Base-by-base conservation (phyloP, 2,329 filamentous ascomycete species). In the Fusarium burgessii region DNA sequence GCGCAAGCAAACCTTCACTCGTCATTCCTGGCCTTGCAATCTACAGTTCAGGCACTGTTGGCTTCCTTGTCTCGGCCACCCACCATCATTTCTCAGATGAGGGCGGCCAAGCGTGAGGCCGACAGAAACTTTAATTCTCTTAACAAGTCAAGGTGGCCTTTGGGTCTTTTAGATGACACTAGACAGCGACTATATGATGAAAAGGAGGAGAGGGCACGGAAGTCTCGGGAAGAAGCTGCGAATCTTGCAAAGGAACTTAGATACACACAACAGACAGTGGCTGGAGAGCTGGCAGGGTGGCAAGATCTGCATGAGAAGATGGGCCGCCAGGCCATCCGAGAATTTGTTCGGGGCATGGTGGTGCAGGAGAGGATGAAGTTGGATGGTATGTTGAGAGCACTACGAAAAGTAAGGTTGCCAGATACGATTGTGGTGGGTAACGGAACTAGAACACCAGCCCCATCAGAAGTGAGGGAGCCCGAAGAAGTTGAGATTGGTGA, bases 241-340 rank as follows among this genome's bases (percentile, higher is more conserved):
- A 88, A 90, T 45, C 81, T 97, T n/a, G 91, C 92, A 0, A 89
- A 89, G 55, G 96, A 99, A 80, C 84, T 99, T 59, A 85, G 94
- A 52, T 97, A 96, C 80, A 97, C 95, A 50, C 95, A 98, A 82
- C 93, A 97, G 80, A 94, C 95, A 17, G 95, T 98, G 27, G 95
- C 97, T 10, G 88, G 90, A 3, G 96, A 99, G 82, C 81, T 99
- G 60, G 96, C 96, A 1, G 94, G 93, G 18, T 99, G 96, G 94
- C 95, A 97, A 77, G 94, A 97, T 42, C 89, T 94, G 83, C 90
- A 97, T 77, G 93, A 94, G 72, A 89, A 88, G 76, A 90, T 93
- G 82, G 94, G 93, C 3, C 85, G 90, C 66, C 88, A 88, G 63
- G 93, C 93, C 32, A 88, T 98, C 67, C 89, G 87, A 71, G 90